Percentiles rank a stretch among this genome's conserved stretches.
These are phyloP conservation scores for Cordyceps cicadae DNA, from an alignment of 2,329 filamentous ascomycete genomes.

Conservation along the genomic window DNA sequence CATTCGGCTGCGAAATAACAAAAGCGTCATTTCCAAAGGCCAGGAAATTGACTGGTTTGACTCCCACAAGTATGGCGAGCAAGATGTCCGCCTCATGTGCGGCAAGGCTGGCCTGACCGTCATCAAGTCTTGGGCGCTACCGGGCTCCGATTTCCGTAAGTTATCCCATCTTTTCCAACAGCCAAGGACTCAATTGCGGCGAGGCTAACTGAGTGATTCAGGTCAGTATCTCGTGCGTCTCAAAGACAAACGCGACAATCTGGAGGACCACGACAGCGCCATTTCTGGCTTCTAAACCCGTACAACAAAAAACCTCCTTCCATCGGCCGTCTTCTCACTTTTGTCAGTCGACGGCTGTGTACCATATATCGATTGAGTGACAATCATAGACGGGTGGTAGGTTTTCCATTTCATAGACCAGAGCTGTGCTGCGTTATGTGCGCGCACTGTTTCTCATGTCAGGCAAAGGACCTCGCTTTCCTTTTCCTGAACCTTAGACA, in stretches of 20 bases:
- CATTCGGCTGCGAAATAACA: conserved; percentile 20
- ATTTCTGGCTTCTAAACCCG: conserved; percentile 21
- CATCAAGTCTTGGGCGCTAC: conserved; percentile 28
- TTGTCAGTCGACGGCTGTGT: background rate
- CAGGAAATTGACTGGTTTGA: conserved; percentile 36
- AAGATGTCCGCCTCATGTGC: conserved; percentile 31
- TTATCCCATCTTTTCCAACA: conserved; percentile 9
- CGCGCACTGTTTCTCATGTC: conserved; percentile 21
- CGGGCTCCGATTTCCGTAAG: conserved; percentile 32
- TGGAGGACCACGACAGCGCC: conserved; percentile 30
- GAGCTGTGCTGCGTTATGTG: background rate
- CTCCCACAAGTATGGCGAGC: conserved; percentile 33
- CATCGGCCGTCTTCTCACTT: background rate
- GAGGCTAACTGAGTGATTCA: conserved; percentile 12
- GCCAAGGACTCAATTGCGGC: background rate
- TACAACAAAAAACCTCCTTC: background rate
- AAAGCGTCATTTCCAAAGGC: conserved; percentile 21
- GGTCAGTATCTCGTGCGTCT: conserved; percentile 31
- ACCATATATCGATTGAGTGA: background rate
- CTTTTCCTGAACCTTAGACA: conserved; percentile 22
- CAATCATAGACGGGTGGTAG: background rate
- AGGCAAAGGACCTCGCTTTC: conserved; percentile 31
- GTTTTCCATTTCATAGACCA: background rate
- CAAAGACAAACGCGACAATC: conserved; percentile 21
- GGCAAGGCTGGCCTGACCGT: conserved; percentile 29